These are phyloP conservation scores for Mycena epipterygia DNA, from an alignment of 768 basidiomycete species.

Conservation along the genomic window DNA sequence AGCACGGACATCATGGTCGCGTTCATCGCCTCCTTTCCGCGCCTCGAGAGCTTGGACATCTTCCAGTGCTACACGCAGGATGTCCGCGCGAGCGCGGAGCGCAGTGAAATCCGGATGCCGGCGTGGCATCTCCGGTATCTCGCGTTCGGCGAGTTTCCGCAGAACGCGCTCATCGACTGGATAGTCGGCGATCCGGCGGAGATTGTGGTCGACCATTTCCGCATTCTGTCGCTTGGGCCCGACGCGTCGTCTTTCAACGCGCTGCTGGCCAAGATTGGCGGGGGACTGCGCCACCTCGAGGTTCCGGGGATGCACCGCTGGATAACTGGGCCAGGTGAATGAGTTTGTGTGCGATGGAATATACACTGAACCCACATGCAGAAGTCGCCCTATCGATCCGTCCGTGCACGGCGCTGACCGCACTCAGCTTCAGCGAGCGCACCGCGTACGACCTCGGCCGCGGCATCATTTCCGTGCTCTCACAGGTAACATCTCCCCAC, in stretches of 20 bases:
- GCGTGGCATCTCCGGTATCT: slow-evolving; percentile 18
- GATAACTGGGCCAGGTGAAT: background rate
- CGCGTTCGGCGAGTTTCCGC: slow-evolving; percentile 26
- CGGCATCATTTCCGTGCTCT: slow-evolving; percentile 6
- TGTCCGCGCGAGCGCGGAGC: background rate
- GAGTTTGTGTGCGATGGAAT: no score
- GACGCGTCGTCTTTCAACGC: slow-evolving; percentile 25
- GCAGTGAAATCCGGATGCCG: background rate
- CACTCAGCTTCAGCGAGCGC: slow-evolving; percentile 27
- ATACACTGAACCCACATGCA: background rate
- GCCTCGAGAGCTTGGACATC: slow-evolving; percentile 21
- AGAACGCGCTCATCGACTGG: slow-evolving; percentile 23
- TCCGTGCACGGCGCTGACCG: background rate
- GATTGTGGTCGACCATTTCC: slow-evolving; percentile 18
- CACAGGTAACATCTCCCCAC: background rate
- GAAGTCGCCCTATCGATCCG: slow-evolving; percentile 19
- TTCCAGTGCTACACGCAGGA: slow-evolving; percentile 17
- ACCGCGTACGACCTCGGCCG: slow-evolving; percentile 15
- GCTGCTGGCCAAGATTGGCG: slow-evolving; percentile 12
- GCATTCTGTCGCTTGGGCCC: slow-evolving; percentile 16
- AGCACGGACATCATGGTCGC: background rate
- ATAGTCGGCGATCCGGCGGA: background rate
- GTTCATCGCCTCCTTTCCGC: slow-evolving; percentile 22
- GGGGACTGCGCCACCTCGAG: slow-evolving; percentile 8
- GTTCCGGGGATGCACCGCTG: slow-evolving; percentile 10